Percentiles rank a stretch among this genome's conserved stretches.
These are phyloP conservation scores for Annona cherimola DNA, from an alignment of 164 flowering plant species.

Conservation along the genomic window DNA sequence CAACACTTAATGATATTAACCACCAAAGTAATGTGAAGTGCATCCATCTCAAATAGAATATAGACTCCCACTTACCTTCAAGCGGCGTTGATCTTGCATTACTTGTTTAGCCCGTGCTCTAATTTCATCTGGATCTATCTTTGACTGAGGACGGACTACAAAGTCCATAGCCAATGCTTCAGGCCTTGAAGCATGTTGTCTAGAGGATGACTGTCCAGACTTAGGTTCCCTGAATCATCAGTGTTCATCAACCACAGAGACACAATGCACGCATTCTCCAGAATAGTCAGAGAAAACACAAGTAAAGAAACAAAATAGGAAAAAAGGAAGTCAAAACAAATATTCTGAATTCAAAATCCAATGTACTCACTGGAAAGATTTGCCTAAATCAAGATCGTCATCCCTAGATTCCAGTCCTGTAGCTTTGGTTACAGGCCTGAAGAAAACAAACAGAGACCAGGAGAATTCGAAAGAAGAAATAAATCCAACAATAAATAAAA, in stretches of 20 bases:
- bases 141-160: conserved; percentile 90
- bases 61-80: conserved; percentile 49
- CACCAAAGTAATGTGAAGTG: no score
- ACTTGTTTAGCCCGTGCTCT: conserved; percentile 76
- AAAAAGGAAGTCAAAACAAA: neutral
- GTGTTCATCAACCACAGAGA: neutral
- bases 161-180: conserved; percentile 93
- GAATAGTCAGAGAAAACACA: conserved; percentile 46
- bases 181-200: conserved; percentile 72
- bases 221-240: conserved; percentile 47
- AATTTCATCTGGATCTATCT: conserved; percentile 83
- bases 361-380: conserved; percentile 54
- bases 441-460: neutral
- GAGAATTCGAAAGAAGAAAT: no score
- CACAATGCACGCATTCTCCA: no score
- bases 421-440: conserved; percentile 47
- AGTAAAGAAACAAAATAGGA: conserved; percentile 1
- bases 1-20: no score
- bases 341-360: neutral
- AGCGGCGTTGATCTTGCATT: conserved; percentile 71
- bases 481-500: neutral
- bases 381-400: conserved; percentile 73
- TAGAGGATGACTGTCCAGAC: conserved; percentile 57
- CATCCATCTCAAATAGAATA: no score
- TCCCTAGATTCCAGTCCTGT: conserved; percentile 62